Conservation (phyloP, 1,139 yeast genomes). For the Kluyveromyces marxianus region DNA sequence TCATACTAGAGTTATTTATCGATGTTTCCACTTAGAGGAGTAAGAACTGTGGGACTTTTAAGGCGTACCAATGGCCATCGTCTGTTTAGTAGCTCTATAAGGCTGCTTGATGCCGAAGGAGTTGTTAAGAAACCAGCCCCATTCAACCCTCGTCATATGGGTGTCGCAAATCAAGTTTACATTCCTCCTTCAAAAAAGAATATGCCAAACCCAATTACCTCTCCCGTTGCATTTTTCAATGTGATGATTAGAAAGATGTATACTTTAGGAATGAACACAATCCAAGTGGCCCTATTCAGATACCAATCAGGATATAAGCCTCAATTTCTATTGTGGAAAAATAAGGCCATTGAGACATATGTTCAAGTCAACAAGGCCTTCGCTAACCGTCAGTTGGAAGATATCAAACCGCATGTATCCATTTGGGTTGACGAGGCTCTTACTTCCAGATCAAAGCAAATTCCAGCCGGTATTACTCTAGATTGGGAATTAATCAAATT, state of each 20-base stretch:
- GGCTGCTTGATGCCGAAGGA: slow-evolving; percentile 1
- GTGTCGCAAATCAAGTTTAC: slow-evolving; percentile 41
- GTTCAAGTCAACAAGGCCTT: slow-evolving; percentile 63
- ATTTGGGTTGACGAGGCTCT: slow-evolving; percentile 59
- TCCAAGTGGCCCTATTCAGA: slow-evolving; percentile 56
- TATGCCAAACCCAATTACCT: slow-evolving; percentile 37
- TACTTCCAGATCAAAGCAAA: slow-evolving; percentile 39
- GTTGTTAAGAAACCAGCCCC: slow-evolving; percentile 11
- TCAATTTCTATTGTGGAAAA: slow-evolving; percentile 63
- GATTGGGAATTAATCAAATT: slow-evolving; percentile 74
- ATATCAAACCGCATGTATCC: slow-evolving; percentile 40
- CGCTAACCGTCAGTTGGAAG: slow-evolving; percentile 42
- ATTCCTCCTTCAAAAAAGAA: slow-evolving; percentile 43
- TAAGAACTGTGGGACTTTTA: not conserved
- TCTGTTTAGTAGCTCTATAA: slow-evolving; percentile 6
- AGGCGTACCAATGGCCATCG: not conserved
- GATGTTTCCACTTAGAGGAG: not conserved
- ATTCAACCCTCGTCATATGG: slow-evolving; percentile 37
- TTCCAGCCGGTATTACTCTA: slow-evolving; percentile 54
- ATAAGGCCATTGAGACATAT: slow-evolving; percentile 59
- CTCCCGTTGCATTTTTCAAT: slow-evolving; percentile 37
- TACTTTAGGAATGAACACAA: slow-evolving; percentile 52
- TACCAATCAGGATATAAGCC: slow-evolving; percentile 59
- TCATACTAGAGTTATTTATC: not conserved
- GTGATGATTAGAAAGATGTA: slow-evolving; percentile 44